These are phyloP conservation scores for Trichodelitschia bisporula DNA, from an alignment of 495 filamentous ascomycete genomes.

Conservation along the genomic window DNA sequence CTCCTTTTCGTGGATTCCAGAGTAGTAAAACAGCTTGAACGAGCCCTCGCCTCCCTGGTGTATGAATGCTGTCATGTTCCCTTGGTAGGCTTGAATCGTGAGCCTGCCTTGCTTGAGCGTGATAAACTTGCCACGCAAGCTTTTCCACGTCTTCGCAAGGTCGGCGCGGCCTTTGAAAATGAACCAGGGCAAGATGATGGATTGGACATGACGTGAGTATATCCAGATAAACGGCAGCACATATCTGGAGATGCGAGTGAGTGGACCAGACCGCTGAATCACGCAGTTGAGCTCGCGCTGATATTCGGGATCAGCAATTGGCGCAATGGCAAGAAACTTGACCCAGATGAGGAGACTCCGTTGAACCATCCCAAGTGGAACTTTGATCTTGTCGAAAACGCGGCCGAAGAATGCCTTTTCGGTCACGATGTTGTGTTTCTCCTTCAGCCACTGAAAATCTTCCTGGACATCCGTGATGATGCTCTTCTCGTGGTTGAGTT, in stretches of 20 bases:
- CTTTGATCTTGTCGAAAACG: constrained; percentile 2
- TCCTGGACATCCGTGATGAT: background rate
- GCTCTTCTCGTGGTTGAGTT: background rate
- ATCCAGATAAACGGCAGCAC: constrained; percentile 25
- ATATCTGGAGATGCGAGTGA: constrained; percentile 18
- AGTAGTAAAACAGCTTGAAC: constrained; percentile 10
- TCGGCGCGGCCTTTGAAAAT: constrained; percentile 12
- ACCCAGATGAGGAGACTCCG: constrained; percentile 18
- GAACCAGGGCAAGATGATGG: constrained; percentile 21
- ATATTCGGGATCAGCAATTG: constrained; percentile 32
- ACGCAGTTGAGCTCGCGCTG: constrained; percentile 31
- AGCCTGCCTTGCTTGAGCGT: constrained; percentile 8
- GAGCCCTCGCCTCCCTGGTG: constrained; percentile 4
- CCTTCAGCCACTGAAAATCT: background rate
- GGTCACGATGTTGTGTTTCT: no score
- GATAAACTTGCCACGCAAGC: constrained; percentile 8
- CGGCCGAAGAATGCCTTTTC: no score
- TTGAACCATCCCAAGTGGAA: background rate
- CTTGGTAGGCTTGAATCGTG: constrained; percentile 7
- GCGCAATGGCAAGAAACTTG: constrained; percentile 29
- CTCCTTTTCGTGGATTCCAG: constrained; percentile 6
- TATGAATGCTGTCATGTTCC: constrained; percentile 10
- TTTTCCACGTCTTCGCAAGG: constrained; percentile 6
- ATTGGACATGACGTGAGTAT: constrained; percentile 13
- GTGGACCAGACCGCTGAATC: constrained; percentile 12